Conservation (phyloP, 2,329 filamentous ascomycete genomes). For the Zasmidium citrigriseum region DNA sequence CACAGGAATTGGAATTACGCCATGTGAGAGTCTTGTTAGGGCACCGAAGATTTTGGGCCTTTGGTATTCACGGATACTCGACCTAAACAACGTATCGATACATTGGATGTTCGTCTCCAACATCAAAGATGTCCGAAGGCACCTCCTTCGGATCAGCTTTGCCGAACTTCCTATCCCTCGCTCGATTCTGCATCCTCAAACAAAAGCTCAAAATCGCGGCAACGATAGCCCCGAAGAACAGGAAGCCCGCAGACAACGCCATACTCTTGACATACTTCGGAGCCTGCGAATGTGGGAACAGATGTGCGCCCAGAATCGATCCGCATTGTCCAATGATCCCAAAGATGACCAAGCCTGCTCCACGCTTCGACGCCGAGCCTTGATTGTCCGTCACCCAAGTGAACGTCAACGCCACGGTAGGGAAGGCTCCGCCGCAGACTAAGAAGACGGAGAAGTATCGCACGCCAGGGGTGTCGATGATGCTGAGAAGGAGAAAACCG, state of each 20-base stretch:
- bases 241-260: not conserved
- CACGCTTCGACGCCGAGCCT: constrained; percentile 37
- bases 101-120: constrained; percentile 5
- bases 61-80: no score
- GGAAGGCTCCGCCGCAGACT: constrained; percentile 37
- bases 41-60: no score
- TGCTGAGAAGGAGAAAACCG: constrained; percentile 40
- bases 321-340: constrained; percentile 31
- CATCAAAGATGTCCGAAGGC: constrained; percentile 6
- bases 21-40: no score
- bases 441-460: constrained; percentile 41
- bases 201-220: not conserved
- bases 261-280: constrained; percentile 7
- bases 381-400: constrained; percentile 40
- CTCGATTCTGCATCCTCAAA: constrained; percentile 1
- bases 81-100: constrained; percentile 2
- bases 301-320: constrained; percentile 3
- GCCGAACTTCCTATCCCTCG: constrained; percentile 2
- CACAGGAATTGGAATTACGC: no score
- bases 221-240: constrained; percentile 2
- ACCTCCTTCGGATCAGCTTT: constrained; percentile 1
- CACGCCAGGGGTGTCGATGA: constrained; percentile 30
- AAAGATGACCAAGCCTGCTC: constrained; percentile 37
- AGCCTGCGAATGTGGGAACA: constrained; percentile 1
- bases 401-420: constrained; percentile 36